phyloP scores from a whole-genome alignment of 2,329 filamentous ascomycete genomes.

The Aspergillus pseudoviridinutans region DNA sequence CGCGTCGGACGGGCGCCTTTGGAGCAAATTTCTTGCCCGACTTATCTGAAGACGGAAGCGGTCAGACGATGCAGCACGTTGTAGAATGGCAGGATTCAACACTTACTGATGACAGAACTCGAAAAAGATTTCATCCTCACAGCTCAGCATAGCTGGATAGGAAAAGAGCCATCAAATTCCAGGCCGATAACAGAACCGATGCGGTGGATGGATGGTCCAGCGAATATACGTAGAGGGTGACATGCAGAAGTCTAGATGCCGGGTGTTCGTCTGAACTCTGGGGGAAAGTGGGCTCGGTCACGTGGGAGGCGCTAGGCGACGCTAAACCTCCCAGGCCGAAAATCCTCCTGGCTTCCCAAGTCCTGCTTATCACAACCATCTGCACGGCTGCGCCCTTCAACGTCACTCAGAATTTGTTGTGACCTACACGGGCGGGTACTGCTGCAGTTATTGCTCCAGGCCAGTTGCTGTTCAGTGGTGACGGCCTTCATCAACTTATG shows the following conservation, averaged over 20 bases:
- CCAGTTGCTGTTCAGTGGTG: slow-evolving; percentile 34
- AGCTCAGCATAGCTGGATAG: slow-evolving; percentile 20
- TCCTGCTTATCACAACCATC: slow-evolving; percentile 26
- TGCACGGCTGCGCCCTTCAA: slow-evolving; percentile 5
- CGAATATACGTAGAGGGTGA: slow-evolving; percentile 6
- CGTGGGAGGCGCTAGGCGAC: slow-evolving; percentile 34
- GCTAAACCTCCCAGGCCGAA: slow-evolving; percentile 34
- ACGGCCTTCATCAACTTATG: slow-evolving; percentile 29
- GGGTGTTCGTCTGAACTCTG: slow-evolving; percentile 16
- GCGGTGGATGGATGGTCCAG: not conserved
- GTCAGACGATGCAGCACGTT: slow-evolving; percentile 7
- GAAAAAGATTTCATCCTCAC: slow-evolving; percentile 47
- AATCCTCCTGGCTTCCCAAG: slow-evolving; percentile 39
- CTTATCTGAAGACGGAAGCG: slow-evolving; percentile 43
- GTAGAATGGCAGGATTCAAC: not conserved
- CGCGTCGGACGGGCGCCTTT: slow-evolving; percentile 59
- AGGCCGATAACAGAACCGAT: not conserved
- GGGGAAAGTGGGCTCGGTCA: slow-evolving; percentile 32
- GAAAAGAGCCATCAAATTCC: not conserved
- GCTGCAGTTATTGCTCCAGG: slow-evolving; percentile 25
- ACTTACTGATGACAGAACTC: slow-evolving; percentile 52
- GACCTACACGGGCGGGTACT: slow-evolving; percentile 18
- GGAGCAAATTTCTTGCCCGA: slow-evolving; percentile 76
- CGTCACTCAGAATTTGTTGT: not conserved
- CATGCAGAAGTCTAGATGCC: slow-evolving; percentile 22